Percentiles rank a stretch among this genome's conserved stretches.
phyloP scores from a whole-genome alignment of 768 basidiomycete genomes.

The Pleurotus sapidus region DNA sequence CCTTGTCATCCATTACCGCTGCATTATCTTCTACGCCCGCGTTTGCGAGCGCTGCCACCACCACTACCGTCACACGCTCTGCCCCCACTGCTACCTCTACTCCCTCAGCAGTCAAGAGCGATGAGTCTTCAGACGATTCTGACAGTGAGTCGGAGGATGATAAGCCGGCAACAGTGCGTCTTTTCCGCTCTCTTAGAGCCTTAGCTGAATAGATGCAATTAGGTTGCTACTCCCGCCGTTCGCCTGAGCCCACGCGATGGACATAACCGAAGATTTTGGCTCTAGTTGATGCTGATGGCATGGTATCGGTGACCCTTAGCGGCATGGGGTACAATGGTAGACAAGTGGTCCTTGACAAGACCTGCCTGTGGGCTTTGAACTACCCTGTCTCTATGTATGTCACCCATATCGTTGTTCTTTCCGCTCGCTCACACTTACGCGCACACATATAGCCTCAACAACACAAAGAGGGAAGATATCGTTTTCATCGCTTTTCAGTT shows the following conservation, averaged over 20 bases:
- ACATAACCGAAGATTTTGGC: conserved; percentile 14
- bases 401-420: background rate
- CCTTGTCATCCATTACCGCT: conserved; percentile 2
- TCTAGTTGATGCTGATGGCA: conserved; percentile 13
- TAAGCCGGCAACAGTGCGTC: background rate
- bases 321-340: conserved; percentile 31
- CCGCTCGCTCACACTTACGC: background rate
- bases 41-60: background rate
- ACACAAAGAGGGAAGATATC: conserved; percentile 77
- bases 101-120: background rate
- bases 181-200: no score
- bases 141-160: background rate
- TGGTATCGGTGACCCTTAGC: conserved; percentile 26
- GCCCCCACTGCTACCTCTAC: background rate
- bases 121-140: background rate
- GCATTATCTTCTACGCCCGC: conserved; percentile 4
- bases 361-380: conserved; percentile 60
- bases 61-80: conserved; percentile 8
- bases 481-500: conserved; percentile 77
- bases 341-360: conserved; percentile 34
- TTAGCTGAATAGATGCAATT: background rate
- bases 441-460: conserved; percentile 45
- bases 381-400: conserved; percentile 71
- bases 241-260: conserved; percentile 5
- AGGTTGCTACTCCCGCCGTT: background rate